Evolutionary conservation across 2,329 filamentous ascomycete species (phyloP), one percentile per base, ranked within the genome.

Genomic region (Colletotrichum plurivorum): DNA sequence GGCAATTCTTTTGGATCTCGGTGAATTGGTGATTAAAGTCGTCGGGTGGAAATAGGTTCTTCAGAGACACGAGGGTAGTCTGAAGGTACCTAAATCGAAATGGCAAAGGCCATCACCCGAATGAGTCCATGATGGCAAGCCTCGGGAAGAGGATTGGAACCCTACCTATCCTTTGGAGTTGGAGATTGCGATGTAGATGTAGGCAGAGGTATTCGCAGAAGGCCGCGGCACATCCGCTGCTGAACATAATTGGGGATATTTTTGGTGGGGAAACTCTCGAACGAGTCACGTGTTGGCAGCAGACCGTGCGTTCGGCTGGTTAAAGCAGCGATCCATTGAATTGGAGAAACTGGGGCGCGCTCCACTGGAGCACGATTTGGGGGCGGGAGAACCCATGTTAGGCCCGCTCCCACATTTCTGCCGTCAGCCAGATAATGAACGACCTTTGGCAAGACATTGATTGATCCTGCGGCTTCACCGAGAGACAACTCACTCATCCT

Each of bases 71-170:
- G 45, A n/a, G n/a, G 16, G 18, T 18, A 48, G 45, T 48, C n/a
- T 48, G 45, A 48, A 48, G 45, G 45, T 48, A 48, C 45, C 45
- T 48, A n/a, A 16, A 48, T n/a, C 15, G n/a, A 48, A 48, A 48
- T 48, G 45, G 9, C 45, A 48, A 48, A 48, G 31, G 45, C 45
- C 45, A 48, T 48, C 45, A 48, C 45, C 45, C 45, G 3, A 20
- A 48, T 48, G 45, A 48, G 18, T 48, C 45, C 45, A 48, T 48
- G 45, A 48, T 48, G 15, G 18, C 45, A 48, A n/a, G 22, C 45
- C 18, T 48, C 9, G 1, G 45, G 45, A 16, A 48, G 41, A 48
- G 45, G 45, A 20, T n/a, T 10, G 18, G 45, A 20, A 18, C 18
- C 45, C 45, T 48, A 48, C 45, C 45, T 48, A n/a, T 45, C 13